Evolutionary conservation across 306 rosid species (phyloP).

Genomic region (Cyclanthera cordifolia): DNA sequence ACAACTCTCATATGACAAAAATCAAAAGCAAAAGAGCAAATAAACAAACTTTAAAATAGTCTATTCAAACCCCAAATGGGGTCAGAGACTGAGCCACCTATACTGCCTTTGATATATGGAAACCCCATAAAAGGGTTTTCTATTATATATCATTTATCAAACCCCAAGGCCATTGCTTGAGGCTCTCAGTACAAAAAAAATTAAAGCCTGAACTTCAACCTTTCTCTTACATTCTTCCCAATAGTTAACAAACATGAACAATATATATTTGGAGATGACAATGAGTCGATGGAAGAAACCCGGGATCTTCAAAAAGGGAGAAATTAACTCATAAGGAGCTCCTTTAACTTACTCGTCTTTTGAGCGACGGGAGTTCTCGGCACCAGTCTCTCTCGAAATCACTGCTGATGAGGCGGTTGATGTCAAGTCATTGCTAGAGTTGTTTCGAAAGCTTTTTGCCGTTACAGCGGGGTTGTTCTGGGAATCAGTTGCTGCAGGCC

Average conservation of each 20-base stretch:
- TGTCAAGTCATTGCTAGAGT: constrained; percentile 23
- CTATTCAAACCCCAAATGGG: constrained; percentile 7
- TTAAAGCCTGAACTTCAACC: constrained; percentile 14
- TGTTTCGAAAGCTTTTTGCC: constrained; percentile 27
- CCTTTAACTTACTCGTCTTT: constrained; percentile 38
- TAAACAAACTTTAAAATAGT: constrained; percentile 1
- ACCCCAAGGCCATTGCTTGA: constrained; percentile 10
- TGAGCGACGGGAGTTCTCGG: constrained; percentile 27
- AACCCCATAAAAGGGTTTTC: background rate
- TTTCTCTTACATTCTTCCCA: constrained; percentile 7
- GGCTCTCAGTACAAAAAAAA: constrained; percentile 15
- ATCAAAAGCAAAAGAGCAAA: background rate
- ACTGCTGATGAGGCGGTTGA: constrained; percentile 60
- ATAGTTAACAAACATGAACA: constrained; percentile 7
- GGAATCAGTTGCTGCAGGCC: constrained; percentile 32
- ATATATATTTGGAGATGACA: background rate
- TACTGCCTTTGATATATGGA: background rate
- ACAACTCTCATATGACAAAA: constrained; percentile 6
- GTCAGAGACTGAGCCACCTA: constrained; percentile 1
- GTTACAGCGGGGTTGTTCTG: constrained; percentile 29
- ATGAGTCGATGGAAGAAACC: background rate
- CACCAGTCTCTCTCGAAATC: constrained; percentile 29
- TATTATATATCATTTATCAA: background rate
- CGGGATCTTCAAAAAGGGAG: constrained; percentile 25
- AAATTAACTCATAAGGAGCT: constrained; percentile 10